Evolutionary conservation across 2,329 filamentous ascomycete species (phyloP).

Genomic region (Clarireedia paspali): DNA sequence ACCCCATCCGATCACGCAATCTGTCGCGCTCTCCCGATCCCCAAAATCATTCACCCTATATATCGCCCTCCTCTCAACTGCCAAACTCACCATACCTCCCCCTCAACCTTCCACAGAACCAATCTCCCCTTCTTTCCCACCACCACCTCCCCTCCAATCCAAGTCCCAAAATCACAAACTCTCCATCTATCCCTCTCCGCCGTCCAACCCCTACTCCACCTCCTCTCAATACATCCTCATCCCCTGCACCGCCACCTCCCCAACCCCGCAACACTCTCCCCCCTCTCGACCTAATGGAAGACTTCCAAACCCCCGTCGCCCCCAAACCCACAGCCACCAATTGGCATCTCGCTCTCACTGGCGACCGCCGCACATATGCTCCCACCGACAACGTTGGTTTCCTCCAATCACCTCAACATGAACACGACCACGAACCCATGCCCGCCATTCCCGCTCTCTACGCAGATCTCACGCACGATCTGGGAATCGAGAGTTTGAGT

Average conservation of each 20-base stretch:
- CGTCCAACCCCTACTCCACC: not conserved
- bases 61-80: no score
- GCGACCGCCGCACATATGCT: conserved; percentile 3
- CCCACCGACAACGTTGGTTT: not conserved
- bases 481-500: not conserved
- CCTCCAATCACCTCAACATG: not conserved
- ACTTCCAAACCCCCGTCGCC: not conserved
- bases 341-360: conserved; percentile 5
- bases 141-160: not conserved
- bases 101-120: not conserved
- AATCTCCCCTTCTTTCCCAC: not conserved
- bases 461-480: not conserved
- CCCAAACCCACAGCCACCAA: not conserved
- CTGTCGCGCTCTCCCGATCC: not conserved
- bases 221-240: not conserved
- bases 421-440: conserved; percentile 1
- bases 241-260: not conserved
- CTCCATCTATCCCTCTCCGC: conserved; percentile 1
- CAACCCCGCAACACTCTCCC: not conserved
- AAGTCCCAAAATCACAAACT: not conserved
- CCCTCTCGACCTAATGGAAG: conserved; percentile 5
- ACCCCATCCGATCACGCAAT: not conserved
- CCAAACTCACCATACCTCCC: not conserved
- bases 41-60: not conserved
- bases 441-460: conserved; percentile 2